phyloP scores from a whole-genome alignment of 1,139 yeast genomes.

The Pichia sorboxylosa region DNA sequence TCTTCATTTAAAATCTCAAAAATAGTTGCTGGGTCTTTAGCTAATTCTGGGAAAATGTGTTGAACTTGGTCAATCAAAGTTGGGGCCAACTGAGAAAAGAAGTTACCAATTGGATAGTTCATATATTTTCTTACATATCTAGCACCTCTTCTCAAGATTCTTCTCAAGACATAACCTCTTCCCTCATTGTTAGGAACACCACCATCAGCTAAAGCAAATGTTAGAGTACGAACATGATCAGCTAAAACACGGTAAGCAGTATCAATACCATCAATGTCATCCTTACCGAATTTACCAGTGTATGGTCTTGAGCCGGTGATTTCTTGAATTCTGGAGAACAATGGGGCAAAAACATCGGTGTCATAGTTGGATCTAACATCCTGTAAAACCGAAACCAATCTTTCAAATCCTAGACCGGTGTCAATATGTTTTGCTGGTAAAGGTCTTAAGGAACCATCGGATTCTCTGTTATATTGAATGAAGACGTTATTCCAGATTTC shows the following conservation, averaged over 20 bases:
- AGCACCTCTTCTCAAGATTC: conserved; percentile 95
- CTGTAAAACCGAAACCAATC: conserved; percentile 89
- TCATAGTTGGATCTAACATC: conserved; percentile 87
- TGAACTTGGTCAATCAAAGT: conserved; percentile 81
- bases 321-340: conserved; percentile 76
- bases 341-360: conserved; percentile 89
- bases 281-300: conserved; percentile 84
- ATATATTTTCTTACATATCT: conserved; percentile 94
- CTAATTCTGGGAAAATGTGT: conserved; percentile 85
- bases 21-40: conserved; percentile 57
- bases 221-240: conserved; percentile 93
- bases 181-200: conserved; percentile 99
- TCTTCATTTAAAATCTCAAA: conserved; percentile 92
- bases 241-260: conserved; percentile 97
- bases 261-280: conserved; percentile 87
- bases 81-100: conserved; percentile 86
- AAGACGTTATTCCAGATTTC: conserved; percentile 98
- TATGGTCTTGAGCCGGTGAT: conserved; percentile 88
- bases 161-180: conserved; percentile 93
- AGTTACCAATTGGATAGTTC: conserved; percentile 89
- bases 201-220: conserved; percentile 94
- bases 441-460: conserved; percentile 67
- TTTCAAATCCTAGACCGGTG: conserved; percentile 98
- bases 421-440: conserved; percentile 93
- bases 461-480: conserved; percentile 90